These are phyloP conservation scores for Cytospora chrysosperma DNA, from an alignment of 2,329 filamentous ascomycete species.

Conservation along the genomic window DNA sequence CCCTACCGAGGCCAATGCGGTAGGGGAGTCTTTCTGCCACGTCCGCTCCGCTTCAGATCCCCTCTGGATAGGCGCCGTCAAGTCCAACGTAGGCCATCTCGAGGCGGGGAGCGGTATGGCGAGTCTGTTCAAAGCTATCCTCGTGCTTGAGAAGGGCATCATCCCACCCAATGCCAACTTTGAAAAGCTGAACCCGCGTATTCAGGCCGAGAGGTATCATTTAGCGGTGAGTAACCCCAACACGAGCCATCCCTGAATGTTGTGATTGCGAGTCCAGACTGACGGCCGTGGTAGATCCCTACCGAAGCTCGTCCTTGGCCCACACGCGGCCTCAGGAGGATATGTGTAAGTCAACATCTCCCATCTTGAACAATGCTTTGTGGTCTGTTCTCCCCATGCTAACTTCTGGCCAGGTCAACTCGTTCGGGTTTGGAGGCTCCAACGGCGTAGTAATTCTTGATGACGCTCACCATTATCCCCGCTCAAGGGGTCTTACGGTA, in stretches of 20 bases:
- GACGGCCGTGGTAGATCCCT: conserved; percentile 37
- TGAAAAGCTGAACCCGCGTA: conserved; percentile 47
- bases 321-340: conserved; percentile 42
- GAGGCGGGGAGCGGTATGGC: conserved; percentile 55
- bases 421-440: conserved; percentile 57
- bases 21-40: conserved; percentile 30
- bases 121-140: conserved; percentile 48
- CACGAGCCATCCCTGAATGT: background rate
- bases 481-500: background rate
- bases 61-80: conserved; percentile 51
- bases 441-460: conserved; percentile 45
- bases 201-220: conserved; percentile 40
- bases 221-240: background rate
- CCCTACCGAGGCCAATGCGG: conserved; percentile 53
- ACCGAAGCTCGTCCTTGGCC: conserved; percentile 49
- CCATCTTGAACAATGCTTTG: background rate
- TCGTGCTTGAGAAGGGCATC: conserved; percentile 47
- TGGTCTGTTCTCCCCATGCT: background rate
- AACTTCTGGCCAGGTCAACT: conserved; percentile 41
- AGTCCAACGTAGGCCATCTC: conserved; percentile 58
- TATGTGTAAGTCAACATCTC: conserved; percentile 32
- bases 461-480: conserved; percentile 6
- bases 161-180: conserved; percentile 52
- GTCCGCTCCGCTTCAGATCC: conserved; percentile 29
- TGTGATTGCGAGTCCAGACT: background rate